Evolutionary conservation across 129 eudicot species (phyloP).

Genomic region (Centaurea solstitialis): DNA sequence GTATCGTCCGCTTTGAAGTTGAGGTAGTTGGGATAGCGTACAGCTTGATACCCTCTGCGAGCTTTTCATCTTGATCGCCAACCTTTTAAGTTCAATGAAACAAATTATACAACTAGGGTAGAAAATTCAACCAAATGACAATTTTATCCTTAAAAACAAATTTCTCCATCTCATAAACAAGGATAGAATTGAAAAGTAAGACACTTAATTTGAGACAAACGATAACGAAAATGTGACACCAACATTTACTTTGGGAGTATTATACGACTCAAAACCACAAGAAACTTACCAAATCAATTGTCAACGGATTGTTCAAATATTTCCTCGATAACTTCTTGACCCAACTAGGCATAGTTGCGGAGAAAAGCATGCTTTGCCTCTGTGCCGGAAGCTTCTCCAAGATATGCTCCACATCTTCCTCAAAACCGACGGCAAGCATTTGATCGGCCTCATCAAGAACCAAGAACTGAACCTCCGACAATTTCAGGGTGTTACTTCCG

Average conservation of each 20-base stretch:
- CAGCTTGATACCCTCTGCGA: conserved; percentile 94
- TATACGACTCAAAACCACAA: neutral
- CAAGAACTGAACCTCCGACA: conserved; percentile 84
- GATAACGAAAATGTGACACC: neutral
- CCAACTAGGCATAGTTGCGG: conserved; percentile 99
- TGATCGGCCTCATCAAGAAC: conserved; percentile 99
- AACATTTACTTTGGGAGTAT: neutral
- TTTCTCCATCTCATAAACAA: neutral
- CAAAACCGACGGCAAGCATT: conserved; percentile 99
- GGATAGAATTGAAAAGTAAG: neutral
- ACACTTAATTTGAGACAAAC: neutral
- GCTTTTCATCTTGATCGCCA: conserved; percentile 93
- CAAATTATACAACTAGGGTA: neutral
- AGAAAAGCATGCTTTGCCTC: conserved; percentile 98
- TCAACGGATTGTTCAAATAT: conserved; percentile 74
- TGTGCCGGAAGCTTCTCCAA: conserved; percentile 66
- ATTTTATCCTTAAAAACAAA: neutral
- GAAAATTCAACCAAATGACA: neutral
- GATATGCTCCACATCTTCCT: conserved; percentile 90
- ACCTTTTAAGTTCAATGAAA: conserved; percentile 55
- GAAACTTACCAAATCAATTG: conserved; percentile 83
- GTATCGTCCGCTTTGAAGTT: conserved; percentile 79
- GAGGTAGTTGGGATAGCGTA: conserved; percentile 75
- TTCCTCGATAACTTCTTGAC: conserved; percentile 89
- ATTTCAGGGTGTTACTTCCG: conserved; percentile 66